A percentile compares a stretch with the other conserved stretches of the same genome.
These are phyloP conservation scores for Talaromyces albobiverticillius DNA, from an alignment of 2,329 filamentous ascomycete genomes.

Conservation along the genomic window DNA sequence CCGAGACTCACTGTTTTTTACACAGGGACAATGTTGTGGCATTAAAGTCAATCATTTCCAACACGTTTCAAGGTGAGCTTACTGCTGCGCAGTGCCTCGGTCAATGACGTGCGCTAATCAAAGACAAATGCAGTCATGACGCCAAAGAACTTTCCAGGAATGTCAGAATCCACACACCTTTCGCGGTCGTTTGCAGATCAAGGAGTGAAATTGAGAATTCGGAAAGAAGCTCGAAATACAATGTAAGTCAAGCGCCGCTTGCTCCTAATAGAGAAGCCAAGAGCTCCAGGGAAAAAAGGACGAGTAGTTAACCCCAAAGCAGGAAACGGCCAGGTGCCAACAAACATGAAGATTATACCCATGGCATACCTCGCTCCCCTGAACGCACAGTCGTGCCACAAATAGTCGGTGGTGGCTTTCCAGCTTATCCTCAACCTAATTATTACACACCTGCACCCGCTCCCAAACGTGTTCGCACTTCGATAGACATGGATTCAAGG, in stretches of 20 bases:
- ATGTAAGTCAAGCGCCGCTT: conserved; percentile 25
- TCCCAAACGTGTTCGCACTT: conserved; percentile 39
- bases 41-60: conserved; percentile 57
- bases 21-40: conserved; percentile 46
- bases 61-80: conserved; percentile 63
- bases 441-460: conserved; percentile 30
- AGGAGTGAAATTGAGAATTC: conserved; percentile 75
- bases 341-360: conserved; percentile 37
- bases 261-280: too few relatives aligned
- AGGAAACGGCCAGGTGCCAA: conserved; percentile 39
- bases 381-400: conserved; percentile 34
- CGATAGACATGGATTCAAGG: conserved; percentile 35
- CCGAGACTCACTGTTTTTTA: neutral
- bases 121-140: conserved; percentile 30
- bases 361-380: conserved; percentile 35
- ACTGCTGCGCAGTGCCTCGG: neutral
- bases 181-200: conserved; percentile 84
- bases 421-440: conserved; percentile 30
- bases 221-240: conserved; percentile 73
- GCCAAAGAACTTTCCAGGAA: conserved; percentile 71
- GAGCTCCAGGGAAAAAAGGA: neutral
- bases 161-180: conserved; percentile 76
- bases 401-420: conserved; percentile 30
- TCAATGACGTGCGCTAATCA: neutral
- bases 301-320: conserved; percentile 15